phyloP scores from a whole-genome alignment of 2,329 filamentous ascomycete genomes.

The Gaeumannomyces sp. region DNA sequence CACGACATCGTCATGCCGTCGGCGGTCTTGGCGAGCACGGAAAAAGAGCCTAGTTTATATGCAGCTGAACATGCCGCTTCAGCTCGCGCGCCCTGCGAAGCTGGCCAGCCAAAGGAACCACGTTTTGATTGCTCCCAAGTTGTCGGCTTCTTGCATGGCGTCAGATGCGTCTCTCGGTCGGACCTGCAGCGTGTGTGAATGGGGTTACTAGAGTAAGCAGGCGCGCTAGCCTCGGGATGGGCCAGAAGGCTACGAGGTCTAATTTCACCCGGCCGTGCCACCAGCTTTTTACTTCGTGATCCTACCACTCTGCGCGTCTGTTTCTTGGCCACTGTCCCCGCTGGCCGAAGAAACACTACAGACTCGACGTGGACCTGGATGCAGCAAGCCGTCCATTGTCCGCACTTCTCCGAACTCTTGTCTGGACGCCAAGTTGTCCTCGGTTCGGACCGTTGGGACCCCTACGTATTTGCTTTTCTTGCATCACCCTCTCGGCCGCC shows the following conservation, averaged over 20 bases:
- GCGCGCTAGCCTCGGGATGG: not conserved
- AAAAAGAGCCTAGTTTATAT: not conserved
- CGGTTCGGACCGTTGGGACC: no score
- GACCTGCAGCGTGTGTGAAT: not conserved
- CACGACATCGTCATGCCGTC: no score
- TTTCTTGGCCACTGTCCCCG: no score
- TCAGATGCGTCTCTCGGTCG: slow-evolving; percentile 1
- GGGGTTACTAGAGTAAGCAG: no score
- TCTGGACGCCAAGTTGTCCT: no score
- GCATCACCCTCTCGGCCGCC: no score
- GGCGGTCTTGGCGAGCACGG: not conserved
- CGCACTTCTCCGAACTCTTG: not conserved
- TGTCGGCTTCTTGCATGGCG: slow-evolving; percentile 3
- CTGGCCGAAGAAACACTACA: not conserved
- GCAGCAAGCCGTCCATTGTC: not conserved
- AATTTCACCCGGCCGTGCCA: no score
- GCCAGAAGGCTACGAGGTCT: no score
- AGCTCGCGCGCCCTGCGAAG: no score
- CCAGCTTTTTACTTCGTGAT: no score
- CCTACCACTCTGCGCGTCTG: no score
- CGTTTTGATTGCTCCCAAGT: not conserved
- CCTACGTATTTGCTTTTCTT: no score
- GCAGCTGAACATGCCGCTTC: not conserved
- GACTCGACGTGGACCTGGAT: not conserved
- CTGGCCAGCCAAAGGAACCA: not conserved